These are phyloP conservation scores for Dendrostoma leiphaemia DNA, from an alignment of 2,329 filamentous ascomycete species.

Conservation along the genomic window DNA sequence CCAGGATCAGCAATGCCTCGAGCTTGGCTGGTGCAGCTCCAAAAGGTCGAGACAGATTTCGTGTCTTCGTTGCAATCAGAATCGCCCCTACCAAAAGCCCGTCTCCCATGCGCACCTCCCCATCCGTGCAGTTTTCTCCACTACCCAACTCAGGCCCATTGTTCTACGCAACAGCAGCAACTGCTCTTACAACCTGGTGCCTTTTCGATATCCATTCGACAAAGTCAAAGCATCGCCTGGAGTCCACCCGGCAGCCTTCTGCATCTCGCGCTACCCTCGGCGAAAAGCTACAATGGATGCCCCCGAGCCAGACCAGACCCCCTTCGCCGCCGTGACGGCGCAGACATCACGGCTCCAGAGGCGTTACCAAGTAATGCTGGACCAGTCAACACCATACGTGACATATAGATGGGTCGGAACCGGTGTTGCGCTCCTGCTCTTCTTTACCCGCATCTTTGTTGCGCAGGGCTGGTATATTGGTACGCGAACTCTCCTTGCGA, in stretches of 20 bases:
- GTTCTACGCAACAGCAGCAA: not conserved
- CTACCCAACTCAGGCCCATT: constrained; percentile 6
- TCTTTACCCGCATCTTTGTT: constrained; percentile 85
- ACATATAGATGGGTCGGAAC: constrained; percentile 89
- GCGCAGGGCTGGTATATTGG: constrained; percentile 99
- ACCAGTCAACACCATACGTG: constrained; percentile 87
- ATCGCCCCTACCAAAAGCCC: not conserved
- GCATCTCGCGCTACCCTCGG: constrained; percentile 3
- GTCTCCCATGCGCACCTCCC: not conserved
- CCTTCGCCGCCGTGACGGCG: constrained; percentile 84
- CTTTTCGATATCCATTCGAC: not conserved
- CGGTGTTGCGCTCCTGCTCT: constrained; percentile 70
- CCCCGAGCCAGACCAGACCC: constrained; percentile 82
- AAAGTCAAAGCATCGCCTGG: not conserved
- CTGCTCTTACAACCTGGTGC: not conserved
- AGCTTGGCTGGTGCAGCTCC: not conserved
- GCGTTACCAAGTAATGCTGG: constrained; percentile 93
- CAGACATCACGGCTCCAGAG: constrained; percentile 77
- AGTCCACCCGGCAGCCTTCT: not conserved
- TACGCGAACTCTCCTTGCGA: constrained; percentile 38
- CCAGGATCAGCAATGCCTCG: not conserved
- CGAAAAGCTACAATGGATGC: constrained; percentile 86
- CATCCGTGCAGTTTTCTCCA: constrained; percentile 15
- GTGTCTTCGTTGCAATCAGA: constrained; percentile 1
- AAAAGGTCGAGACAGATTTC: constrained; percentile 11